Base-by-base conservation (phyloP, 805 yeast species). In the Komagataella pseudopastoris region DNA sequence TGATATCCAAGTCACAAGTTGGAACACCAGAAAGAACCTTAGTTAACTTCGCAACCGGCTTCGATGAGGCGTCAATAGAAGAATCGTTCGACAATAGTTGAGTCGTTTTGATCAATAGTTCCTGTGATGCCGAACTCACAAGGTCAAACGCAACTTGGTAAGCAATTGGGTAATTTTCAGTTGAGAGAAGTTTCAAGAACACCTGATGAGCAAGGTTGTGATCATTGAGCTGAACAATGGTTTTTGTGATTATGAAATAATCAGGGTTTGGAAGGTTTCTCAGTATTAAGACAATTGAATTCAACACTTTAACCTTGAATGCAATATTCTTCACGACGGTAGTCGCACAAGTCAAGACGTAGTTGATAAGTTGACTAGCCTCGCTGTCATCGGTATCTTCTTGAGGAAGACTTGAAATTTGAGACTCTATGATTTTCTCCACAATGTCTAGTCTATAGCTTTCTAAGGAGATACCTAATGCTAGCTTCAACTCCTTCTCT, bases 111-210 rank as follows among this genome's bases (percentile, higher is more conserved):
- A 80, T 83, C 53, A 90, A 74, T 57, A 93, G 74, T 62, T 88
- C 95, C 70, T 91, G 98, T 6, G 96, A 79, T 0, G 96, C 96
- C 14, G 95, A 82, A 51, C 81, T 82, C 6, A 90, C 97, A 54
- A 93, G 76, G 65, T 93, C 99, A 65, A 93, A 93, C 1, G 97
- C 97, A 51, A 91, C 87, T 71, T 93, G 99, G 66, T 80, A 87
- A 2, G 95, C 95, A 54, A 85, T 73, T 56, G 80, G 72, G n/a
- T 71, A 66, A 10, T 62, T 65, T 10, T 58, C 58, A 2, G 63
- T 55, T 3, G 61, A 59, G 45, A 88, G 61, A 54, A 87, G 72
- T 53, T 76, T 76, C 58, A 76, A 75, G 65, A 91, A 87, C 48
- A 89, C 70, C 51, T 75, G 72, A 44, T 80, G 73, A 5, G 96